Conservation (phyloP, 768 basidiomycete genomes). For the Pulveroboletus sp. region DNA sequence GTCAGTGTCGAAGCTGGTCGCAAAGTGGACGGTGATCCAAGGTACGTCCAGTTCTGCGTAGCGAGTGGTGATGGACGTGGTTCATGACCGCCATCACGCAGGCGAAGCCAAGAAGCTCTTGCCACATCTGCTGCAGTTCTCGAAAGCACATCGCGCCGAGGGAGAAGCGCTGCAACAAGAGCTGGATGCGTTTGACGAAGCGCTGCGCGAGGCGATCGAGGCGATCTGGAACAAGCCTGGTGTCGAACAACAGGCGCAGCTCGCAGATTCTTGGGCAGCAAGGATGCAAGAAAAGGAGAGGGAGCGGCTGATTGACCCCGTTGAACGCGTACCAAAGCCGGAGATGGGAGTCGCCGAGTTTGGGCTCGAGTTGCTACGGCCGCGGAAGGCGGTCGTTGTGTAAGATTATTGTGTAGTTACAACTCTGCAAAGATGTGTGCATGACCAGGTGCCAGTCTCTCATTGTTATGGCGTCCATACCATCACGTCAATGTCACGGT, state of each 20-base stretch:
- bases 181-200: conserved; percentile 52
- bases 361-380: conserved; percentile 22
- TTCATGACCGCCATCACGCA: conserved; percentile 26
- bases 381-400: background rate
- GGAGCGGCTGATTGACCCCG: conserved; percentile 44
- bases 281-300: conserved; percentile 56
- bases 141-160: conserved; percentile 63
- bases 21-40: conserved; percentile 57
- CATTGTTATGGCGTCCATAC: too few species aligned
- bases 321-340: conserved; percentile 54
- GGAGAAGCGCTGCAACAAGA: conserved; percentile 63
- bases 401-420: too few species aligned
- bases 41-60: conserved; percentile 37
- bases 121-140: conserved; percentile 74
- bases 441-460: too few species aligned
- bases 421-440: too few species aligned
- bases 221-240: conserved; percentile 59
- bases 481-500: too few species aligned
- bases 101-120: conserved; percentile 68
- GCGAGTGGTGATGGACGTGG: background rate
- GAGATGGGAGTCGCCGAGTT: conserved; percentile 26
- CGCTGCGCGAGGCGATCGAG: conserved; percentile 55
- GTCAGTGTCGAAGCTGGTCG: conserved; percentile 75
- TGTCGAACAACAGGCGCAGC: conserved; percentile 26
- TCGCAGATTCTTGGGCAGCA: conserved; percentile 45